Conservation (phyloP, 139 green algal species). For the Closterium sp. region DNA sequence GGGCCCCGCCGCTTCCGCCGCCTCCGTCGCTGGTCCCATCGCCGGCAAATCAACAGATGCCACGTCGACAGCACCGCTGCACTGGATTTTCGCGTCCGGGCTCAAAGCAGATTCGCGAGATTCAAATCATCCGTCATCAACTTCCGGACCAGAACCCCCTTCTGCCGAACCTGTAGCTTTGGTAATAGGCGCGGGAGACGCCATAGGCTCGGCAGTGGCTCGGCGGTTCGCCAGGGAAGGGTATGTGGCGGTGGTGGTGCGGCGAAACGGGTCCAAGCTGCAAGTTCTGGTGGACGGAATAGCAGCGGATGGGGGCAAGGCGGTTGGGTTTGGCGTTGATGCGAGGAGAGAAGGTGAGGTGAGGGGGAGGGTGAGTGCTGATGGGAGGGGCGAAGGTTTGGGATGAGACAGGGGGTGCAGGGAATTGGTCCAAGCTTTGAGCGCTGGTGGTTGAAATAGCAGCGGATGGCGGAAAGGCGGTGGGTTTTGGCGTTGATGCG, state of each 20-base stretch:
- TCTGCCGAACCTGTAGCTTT: neutral
- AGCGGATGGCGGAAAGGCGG: neutral
- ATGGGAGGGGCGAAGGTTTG: neutral
- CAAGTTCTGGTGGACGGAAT: neutral
- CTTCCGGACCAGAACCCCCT: neutral
- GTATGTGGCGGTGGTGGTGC: neutral
- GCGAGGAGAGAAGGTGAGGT: slow-evolving; percentile 4
- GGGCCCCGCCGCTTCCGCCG: neutral
- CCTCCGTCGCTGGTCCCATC: neutral
- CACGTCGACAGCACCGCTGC: too few relatives aligned
- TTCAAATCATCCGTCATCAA: neutral
- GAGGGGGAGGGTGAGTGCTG: neutral
- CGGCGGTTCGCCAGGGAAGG: neutral
- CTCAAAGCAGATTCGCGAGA: too few relatives aligned
- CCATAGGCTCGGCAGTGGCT: slow-evolving; percentile 5
- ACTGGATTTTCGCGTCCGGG: too few relatives aligned
- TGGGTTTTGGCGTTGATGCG: neutral
- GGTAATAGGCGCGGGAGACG: slow-evolving; percentile 13
- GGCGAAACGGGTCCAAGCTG: neutral
- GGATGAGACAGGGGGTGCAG: neutral
- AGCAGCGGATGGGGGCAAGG: neutral
- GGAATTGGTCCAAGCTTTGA: neutral
- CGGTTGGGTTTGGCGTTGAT: neutral
- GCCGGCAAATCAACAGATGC: neutral
- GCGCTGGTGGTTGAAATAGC: neutral